Conservation (phyloP, 768 basidiomycete genomes). For the Leccinum ochraceum region DNA sequence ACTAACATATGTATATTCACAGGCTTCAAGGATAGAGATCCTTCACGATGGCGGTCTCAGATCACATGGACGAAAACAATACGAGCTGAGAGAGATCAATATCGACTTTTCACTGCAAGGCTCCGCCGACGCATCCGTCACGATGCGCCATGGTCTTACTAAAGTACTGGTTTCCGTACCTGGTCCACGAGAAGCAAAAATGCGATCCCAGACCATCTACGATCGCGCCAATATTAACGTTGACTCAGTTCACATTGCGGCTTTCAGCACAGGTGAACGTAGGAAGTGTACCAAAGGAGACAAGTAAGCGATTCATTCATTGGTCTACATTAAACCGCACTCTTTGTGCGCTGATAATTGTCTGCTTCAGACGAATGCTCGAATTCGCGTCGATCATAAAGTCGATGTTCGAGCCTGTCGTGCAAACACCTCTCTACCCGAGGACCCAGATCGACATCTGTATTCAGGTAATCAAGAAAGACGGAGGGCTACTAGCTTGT, state of each 20-base stretch:
- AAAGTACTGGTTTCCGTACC: constrained; percentile 86
- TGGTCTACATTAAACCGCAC: neutral
- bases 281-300: constrained; percentile 78
- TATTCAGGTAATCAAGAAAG: constrained; percentile 90
- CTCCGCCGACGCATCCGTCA: constrained; percentile 82
- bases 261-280: constrained; percentile 83
- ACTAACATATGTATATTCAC: neutral
- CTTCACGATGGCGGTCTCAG: constrained; percentile 86
- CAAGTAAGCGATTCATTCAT: constrained; percentile 61
- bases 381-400: constrained; percentile 88
- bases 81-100: constrained; percentile 80
- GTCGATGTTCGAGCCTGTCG: constrained; percentile 94
- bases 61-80: constrained; percentile 88
- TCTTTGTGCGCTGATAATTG: constrained; percentile 4
- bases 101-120: constrained; percentile 78
- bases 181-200: constrained; percentile 88
- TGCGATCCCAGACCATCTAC: constrained; percentile 77
- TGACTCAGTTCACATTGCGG: constrained; percentile 81
- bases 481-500: constrained; percentile 88
- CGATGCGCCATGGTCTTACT: constrained; percentile 86
- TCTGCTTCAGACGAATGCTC: constrained; percentile 64
- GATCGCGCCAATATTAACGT: constrained; percentile 90
- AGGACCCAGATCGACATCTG: constrained; percentile 94
- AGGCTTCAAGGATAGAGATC: constrained; percentile 66
- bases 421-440: constrained; percentile 89